phyloP scores from a whole-genome alignment of 768 basidiomycete species.

The Boletus reticulatus region DNA sequence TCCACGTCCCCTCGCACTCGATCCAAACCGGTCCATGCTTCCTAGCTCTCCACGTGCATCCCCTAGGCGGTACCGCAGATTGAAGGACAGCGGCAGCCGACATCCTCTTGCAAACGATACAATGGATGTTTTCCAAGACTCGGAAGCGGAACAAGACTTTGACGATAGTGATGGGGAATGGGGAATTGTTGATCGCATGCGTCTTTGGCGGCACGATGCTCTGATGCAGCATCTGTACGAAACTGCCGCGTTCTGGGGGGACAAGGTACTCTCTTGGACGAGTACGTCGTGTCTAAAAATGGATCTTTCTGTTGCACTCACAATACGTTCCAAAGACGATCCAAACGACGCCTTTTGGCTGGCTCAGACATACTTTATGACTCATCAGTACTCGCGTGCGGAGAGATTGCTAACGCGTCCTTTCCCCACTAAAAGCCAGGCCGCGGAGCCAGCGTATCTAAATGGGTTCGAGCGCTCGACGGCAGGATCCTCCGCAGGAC shows the following conservation, averaged over 20 bases:
- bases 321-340: slow-evolving; percentile 54
- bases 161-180: slow-evolving; percentile 63
- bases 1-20: slow-evolving; percentile 56
- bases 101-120: slow-evolving; percentile 82
- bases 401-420: slow-evolving; percentile 89
- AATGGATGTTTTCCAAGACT: slow-evolving; percentile 70
- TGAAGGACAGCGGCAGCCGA: slow-evolving; percentile 51
- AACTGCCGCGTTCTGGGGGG: slow-evolving; percentile 98
- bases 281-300: slow-evolving; percentile 51
- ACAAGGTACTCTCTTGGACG: slow-evolving; percentile 95
- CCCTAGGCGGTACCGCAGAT: slow-evolving; percentile 52
- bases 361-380: slow-evolving; percentile 96
- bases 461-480: slow-evolving; percentile 21
- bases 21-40: slow-evolving; percentile 79
- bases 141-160: slow-evolving; percentile 55
- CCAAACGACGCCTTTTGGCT: slow-evolving; percentile 99
- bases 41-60: slow-evolving; percentile 74
- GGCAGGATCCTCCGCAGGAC: slow-evolving; percentile 36
- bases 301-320: slow-evolving; percentile 3
- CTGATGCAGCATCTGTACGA: slow-evolving; percentile 98
- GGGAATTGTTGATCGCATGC: slow-evolving; percentile 93
- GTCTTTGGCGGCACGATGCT: slow-evolving; percentile 96
- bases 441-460: slow-evolving; percentile 31
- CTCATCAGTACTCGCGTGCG: slow-evolving; percentile 91
- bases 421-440: slow-evolving; percentile 56